Percentiles rank a stretch among this genome's conserved stretches.
Evolutionary conservation across 1,284 basidiomycete genomes (phyloP).

Genomic region (Ceratobasidium papillatum): DNA sequence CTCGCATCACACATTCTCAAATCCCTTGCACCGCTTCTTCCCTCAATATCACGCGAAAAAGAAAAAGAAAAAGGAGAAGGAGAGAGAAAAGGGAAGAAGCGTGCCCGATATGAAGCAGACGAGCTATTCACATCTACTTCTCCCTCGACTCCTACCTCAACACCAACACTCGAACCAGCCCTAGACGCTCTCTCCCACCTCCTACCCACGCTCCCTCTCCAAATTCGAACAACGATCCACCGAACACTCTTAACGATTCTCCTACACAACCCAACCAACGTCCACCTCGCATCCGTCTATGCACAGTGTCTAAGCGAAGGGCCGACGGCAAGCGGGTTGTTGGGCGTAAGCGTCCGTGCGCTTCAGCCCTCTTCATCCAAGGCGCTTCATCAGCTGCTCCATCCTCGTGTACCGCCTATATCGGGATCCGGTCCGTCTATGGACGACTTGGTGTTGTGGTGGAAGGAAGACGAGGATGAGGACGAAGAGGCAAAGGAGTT

Average conservation of each 20-base stretch:
- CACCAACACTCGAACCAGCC: constrained; percentile 47
- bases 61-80: constrained; percentile 6
- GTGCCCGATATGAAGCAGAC: constrained; percentile 79
- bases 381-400: constrained; percentile 5
- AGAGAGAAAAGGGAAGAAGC: constrained; percentile 72
- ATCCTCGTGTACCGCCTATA: constrained; percentile 24
- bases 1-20: constrained; percentile 65
- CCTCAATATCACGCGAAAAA: constrained; percentile 56
- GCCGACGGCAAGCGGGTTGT: background rate
- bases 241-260: constrained; percentile 4
- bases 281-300: constrained; percentile 13
- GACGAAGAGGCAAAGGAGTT: constrained; percentile 48
- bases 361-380: background rate
- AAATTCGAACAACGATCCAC: constrained; percentile 29
- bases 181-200: constrained; percentile 43
- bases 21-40: constrained; percentile 51
- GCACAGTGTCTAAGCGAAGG: background rate
- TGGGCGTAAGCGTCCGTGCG: constrained; percentile 26
- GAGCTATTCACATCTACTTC: constrained; percentile 79
- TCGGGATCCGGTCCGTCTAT: constrained; percentile 57
- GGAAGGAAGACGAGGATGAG: constrained; percentile 48
- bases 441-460: constrained; percentile 67
- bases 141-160: constrained; percentile 63
- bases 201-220: constrained; percentile 32
- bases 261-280: background rate